Conservation (phyloP, 371 early-diverging fungal genomes). For the Encephalitozoon intestinalis region DNA sequence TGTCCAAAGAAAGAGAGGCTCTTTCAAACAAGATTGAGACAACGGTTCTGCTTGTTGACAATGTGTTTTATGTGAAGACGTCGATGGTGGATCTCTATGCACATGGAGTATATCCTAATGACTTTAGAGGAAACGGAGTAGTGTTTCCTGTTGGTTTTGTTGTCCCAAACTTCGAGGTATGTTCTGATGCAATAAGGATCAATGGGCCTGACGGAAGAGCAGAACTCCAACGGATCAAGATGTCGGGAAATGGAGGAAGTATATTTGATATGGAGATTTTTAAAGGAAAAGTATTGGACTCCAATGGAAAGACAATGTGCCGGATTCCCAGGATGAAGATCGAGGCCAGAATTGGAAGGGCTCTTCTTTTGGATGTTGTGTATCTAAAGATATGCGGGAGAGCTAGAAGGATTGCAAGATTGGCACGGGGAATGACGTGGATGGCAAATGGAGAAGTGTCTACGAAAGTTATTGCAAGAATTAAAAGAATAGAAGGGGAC, state of each 20-base stretch:
- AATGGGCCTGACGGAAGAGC: not conserved
- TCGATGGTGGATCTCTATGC: slow-evolving; percentile 2
- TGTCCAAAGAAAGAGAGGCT: not conserved
- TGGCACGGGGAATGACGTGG: not conserved
- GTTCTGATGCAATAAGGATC: slow-evolving; percentile 3
- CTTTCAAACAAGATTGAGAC: not conserved
- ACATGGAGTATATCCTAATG: not conserved
- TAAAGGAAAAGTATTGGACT: not conserved
- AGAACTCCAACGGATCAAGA: not conserved
- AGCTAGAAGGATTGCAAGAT: not conserved
- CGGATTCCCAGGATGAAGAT: not conserved
- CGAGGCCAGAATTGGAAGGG: not conserved
- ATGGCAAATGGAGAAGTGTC: not conserved
- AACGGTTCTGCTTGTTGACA: not conserved
- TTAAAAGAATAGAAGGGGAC: not conserved
- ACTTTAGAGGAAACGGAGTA: not conserved
- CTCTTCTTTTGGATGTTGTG: not conserved
- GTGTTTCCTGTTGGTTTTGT: not conserved
- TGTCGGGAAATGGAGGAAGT: not conserved
- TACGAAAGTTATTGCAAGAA: not conserved
- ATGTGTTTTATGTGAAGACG: not conserved
- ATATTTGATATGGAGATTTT: not conserved
- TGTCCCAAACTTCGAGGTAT: slow-evolving; percentile 8
- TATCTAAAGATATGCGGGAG: not conserved
- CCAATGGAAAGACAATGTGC: not conserved